Evolutionary conservation across 441 rosid genomes (phyloP).

Genomic region (Adansonia grandidieri): DNA sequence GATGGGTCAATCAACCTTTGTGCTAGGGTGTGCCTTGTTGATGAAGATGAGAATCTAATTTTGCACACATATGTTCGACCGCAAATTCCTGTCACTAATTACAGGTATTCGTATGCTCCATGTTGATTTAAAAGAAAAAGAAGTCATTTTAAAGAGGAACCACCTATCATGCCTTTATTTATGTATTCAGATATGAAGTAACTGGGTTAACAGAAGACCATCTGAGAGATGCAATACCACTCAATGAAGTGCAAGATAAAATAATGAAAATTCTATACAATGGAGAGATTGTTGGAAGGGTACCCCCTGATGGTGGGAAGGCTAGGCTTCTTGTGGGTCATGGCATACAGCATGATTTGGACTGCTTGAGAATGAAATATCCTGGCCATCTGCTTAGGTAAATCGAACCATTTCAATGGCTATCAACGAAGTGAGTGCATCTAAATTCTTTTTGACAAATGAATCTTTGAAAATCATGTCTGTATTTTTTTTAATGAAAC

Average conservation of each 20-base stretch:
- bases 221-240: slow-evolving; percentile 60
- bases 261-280: slow-evolving; percentile 51
- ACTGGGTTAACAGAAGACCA: slow-evolving; percentile 73
- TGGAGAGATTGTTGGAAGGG: slow-evolving; percentile 47
- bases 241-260: slow-evolving; percentile 49
- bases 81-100: slow-evolving; percentile 55
- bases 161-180: slow-evolving; percentile 19
- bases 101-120: slow-evolving; percentile 48
- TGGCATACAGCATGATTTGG: slow-evolving; percentile 60
- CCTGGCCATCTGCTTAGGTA: slow-evolving; percentile 72
- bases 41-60: slow-evolving; percentile 66
- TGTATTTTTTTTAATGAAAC: neutral
- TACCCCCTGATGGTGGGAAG: slow-evolving; percentile 47
- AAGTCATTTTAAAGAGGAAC: neutral
- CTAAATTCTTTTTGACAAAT: neutral
- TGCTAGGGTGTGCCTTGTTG: slow-evolving; percentile 71
- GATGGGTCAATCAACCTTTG: slow-evolving; percentile 63
- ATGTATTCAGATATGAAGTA: slow-evolving; percentile 49
- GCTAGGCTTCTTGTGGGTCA: slow-evolving; percentile 78
- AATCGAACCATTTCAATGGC: slow-evolving; percentile 12
- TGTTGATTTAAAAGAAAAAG: neutral
- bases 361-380: slow-evolving; percentile 61
- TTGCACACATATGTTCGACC: slow-evolving; percentile 64
- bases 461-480: neutral
- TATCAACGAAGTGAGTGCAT: neutral